Percentiles rank a stretch among this genome's conserved stretches.
These are phyloP conservation scores for Plasmodium malariae DNA, from an alignment of 169 alveolate species.

Conservation along the genomic window DNA sequence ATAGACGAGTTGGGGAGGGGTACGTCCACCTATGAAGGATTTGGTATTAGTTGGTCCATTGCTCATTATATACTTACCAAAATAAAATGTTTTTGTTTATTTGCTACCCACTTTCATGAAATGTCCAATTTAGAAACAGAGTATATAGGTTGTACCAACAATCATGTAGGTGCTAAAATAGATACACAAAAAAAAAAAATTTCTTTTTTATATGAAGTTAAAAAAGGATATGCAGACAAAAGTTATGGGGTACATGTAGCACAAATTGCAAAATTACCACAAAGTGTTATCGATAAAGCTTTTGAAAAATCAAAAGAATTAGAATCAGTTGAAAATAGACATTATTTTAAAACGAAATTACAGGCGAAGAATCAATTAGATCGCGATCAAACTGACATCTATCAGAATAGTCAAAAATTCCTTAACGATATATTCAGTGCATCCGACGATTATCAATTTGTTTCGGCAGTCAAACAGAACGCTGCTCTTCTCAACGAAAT, in stretches of 20 bases:
- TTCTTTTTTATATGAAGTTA: constrained; percentile 90
- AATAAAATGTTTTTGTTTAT: constrained; percentile 94
- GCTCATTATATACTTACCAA: constrained; percentile 92
- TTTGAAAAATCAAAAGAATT: constrained; percentile 76
- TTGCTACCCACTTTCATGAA: constrained; percentile 99
- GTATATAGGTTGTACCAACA: constrained; percentile 89
- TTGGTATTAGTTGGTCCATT: constrained; percentile 98
- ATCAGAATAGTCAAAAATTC: not conserved
- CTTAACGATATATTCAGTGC: constrained; percentile 16
- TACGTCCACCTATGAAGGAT: constrained; percentile 97
- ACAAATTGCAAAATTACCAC: constrained; percentile 93
- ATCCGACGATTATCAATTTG: constrained; percentile 14
- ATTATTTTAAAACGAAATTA: constrained; percentile 54
- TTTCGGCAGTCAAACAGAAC: not conserved
- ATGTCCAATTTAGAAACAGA: constrained; percentile 91
- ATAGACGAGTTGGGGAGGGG: constrained; percentile 99
- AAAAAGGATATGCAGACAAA: constrained; percentile 92
- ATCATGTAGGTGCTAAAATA: constrained; percentile 87
- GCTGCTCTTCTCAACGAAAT: not conserved
- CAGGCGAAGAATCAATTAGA: constrained; percentile 15
- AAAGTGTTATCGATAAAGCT: constrained; percentile 79
- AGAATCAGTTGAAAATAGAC: constrained; percentile 72
- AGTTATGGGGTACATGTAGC: constrained; percentile 97
- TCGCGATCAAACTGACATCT: not conserved
- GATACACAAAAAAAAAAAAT: constrained; percentile 79